phyloP scores from a whole-genome alignment of 1,284 basidiomycete species.

The Ustilago xerochloae region DNA sequence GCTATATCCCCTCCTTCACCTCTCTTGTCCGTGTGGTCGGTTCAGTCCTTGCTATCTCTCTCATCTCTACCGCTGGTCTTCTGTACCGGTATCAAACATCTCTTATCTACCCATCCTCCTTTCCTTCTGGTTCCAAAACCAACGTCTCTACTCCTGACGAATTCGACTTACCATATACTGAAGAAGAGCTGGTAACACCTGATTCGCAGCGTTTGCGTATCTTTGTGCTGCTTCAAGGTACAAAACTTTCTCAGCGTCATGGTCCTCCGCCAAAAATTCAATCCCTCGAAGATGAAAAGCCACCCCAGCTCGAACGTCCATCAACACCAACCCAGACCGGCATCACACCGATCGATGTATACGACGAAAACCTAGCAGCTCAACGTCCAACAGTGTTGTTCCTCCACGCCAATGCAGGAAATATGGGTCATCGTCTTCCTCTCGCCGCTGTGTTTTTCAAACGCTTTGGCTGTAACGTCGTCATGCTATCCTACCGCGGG shows the following conservation, averaged over 20 bases:
- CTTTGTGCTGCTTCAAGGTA: constrained; percentile 61
- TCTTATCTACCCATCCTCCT: constrained; percentile 63
- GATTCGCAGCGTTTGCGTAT: constrained; percentile 57
- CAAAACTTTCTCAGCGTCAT: constrained; percentile 13
- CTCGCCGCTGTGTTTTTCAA: constrained; percentile 85
- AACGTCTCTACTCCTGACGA: constrained; percentile 60
- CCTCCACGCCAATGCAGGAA: constrained; percentile 67
- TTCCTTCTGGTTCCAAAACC: constrained; percentile 61
- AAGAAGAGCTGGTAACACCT: constrained; percentile 59
- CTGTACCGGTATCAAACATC: constrained; percentile 65
- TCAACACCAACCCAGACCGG: constrained; percentile 40
- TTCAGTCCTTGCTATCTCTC: constrained; percentile 49
- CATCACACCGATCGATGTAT: constrained; percentile 1
- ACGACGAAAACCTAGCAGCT: constrained; percentile 35
- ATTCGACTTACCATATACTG: constrained; percentile 60
- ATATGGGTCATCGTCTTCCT: constrained; percentile 81
- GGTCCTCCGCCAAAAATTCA: constrained; percentile 14
- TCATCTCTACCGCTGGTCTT: constrained; percentile 61
- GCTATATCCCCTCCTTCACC: constrained; percentile 39
- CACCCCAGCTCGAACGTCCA: constrained; percentile 12
- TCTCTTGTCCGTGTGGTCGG: constrained; percentile 43
- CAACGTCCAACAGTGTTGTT: constrained; percentile 60
- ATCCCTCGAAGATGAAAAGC: constrained; percentile 12
- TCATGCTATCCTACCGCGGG: constrained; percentile 90
- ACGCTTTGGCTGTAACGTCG: constrained; percentile 85